Evolutionary conservation across 2,329 filamentous ascomycete genomes (phyloP), one percentile per base, ranked within the genome.

Genomic region (Pseudogymnoascus sp.): DNA sequence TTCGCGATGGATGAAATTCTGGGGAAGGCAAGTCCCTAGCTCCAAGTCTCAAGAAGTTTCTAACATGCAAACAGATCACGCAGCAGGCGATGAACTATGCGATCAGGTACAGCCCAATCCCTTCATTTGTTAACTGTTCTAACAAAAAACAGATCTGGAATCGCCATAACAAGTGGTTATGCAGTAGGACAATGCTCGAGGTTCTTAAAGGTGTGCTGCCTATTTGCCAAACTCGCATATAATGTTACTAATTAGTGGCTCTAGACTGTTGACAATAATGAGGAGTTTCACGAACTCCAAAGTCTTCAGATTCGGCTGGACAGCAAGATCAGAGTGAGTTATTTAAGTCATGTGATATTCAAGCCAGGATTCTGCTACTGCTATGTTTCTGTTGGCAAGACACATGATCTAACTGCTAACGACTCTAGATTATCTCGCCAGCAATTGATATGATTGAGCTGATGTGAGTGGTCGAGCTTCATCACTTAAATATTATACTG

Each of bases 401-500:
- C 26, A n/a, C 11, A 33, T 13, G 26, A 64, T 58, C 7, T 39
- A 26, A 40, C 33, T 39, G 26, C 17, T 5, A 15, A 59, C 35
- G 54, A 63, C 17, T 21, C 33, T 65, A 90, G 85, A 90, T 96
- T 66, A 86, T 97, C 50, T 92, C 91, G 9, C 92, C 92, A 0
- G 89, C 91, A 8, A 93, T 96, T 69, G 91, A 96, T 71, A 86
- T 96, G 79, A 91, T 96, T 68, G 90, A 96, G 73, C 82, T 97
- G 68, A 94, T 94, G 86, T 89, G 73, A 68, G 81, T 71, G 81
- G 66, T 82, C 82, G 24, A 84, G 84, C 68, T 73, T 21, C 26
- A 77, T 3, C 79, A 80, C 62, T 39, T 47, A n/a, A n/a, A 63
- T n/a, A 11, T 13, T 47, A 61, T 60, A 62, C 67, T 72, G 26